Percentiles rank a stretch among this genome's conserved stretches.
Evolutionary conservation across 2,329 filamentous ascomycete genomes (phyloP).

Genomic region (Colletotrichum musicola): DNA sequence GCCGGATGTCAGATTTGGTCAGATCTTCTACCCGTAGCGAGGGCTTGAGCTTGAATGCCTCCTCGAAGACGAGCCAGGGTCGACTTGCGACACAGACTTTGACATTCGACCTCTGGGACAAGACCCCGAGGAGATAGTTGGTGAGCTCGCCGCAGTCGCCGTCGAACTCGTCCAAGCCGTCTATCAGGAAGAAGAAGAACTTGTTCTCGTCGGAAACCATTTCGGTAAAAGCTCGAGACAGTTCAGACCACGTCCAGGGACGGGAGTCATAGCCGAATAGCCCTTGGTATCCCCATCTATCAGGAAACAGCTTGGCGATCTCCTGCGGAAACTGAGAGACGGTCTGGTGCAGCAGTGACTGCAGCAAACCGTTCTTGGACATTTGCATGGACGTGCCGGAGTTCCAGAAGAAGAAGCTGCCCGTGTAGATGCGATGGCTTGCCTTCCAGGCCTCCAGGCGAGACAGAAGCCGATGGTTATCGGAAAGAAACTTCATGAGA

Average conservation of each 20-base stretch:
- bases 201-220: neutral
- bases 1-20: slow-evolving; percentile 37
- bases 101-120: slow-evolving; percentile 25
- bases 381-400: slow-evolving; percentile 48
- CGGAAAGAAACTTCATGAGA: slow-evolving; percentile 52
- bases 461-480: slow-evolving; percentile 37
- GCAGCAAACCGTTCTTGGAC: slow-evolving; percentile 50
- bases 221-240: neutral
- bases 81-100: slow-evolving; percentile 50
- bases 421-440: slow-evolving; percentile 40
- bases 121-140: slow-evolving; percentile 15
- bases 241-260: slow-evolving; percentile 10
- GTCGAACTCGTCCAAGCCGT: slow-evolving; percentile 44
- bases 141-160: slow-evolving; percentile 32
- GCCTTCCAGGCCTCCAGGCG: slow-evolving; percentile 47
- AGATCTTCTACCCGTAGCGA: slow-evolving; percentile 38
- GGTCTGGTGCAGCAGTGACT: slow-evolving; percentile 43
- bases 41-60: slow-evolving; percentile 29
- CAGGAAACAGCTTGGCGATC: slow-evolving; percentile 40
- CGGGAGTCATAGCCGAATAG: slow-evolving; percentile 10
- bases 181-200: slow-evolving; percentile 42
- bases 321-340: slow-evolving; percentile 41
- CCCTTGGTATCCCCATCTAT: slow-evolving; percentile 6
- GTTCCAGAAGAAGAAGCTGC: slow-evolving; percentile 53
- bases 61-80: slow-evolving; percentile 43